Evolutionary conservation across 2,329 filamentous ascomycete species (phyloP).

Genomic region (Penicillium sp.): DNA sequence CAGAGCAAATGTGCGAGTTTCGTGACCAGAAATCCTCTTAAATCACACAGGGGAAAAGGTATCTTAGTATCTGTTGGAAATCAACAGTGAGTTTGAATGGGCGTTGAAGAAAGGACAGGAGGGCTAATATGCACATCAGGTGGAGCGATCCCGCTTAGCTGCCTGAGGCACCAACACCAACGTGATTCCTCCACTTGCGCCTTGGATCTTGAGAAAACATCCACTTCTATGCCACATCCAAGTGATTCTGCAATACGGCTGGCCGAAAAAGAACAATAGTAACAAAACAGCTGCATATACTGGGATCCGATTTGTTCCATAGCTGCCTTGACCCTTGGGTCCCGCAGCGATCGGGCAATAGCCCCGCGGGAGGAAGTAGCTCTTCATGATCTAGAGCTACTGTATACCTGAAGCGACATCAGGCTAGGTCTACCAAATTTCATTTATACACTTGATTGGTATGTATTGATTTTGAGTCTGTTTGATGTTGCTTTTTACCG

Average conservation of each 20-base stretch:
- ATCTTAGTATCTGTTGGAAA: background rate
- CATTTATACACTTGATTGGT: background rate
- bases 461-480: background rate
- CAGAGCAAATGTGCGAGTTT: background rate
- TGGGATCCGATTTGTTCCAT: background rate
- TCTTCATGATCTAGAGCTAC: background rate
- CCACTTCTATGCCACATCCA: background rate
- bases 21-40: background rate
- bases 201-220: background rate
- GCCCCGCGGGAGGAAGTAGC: conserved; percentile 7
- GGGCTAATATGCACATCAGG: background rate
- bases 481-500: background rate
- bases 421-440: background rate
- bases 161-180: conserved; percentile 17
- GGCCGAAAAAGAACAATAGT: background rate
- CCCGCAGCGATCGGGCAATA: background rate
- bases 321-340: background rate
- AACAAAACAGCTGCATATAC: background rate
- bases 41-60: background rate
- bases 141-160: background rate
- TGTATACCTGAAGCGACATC: background rate
- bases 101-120: background rate
- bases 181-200: conserved; percentile 17
- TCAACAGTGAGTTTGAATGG: background rate
- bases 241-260: background rate